Evolutionary conservation across 139 green algal species (phyloP).

Genomic region (Klebsormidium nitens): DNA sequence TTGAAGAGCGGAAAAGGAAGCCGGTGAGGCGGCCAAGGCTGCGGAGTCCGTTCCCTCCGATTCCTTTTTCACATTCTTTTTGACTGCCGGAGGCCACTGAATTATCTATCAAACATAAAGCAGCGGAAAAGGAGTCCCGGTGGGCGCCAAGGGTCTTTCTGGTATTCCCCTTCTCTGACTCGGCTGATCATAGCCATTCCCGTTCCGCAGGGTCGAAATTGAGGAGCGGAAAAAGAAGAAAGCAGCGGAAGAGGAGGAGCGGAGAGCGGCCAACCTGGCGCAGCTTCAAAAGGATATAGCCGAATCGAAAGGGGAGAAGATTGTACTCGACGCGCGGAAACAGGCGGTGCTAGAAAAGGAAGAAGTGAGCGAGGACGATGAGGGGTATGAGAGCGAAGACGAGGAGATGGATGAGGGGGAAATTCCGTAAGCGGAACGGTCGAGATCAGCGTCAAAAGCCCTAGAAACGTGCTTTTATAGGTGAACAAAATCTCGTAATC

Average conservation of each 20-base stretch:
- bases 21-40: no score
- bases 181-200: conserved; percentile 1
- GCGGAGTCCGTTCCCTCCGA: neutral
- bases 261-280: neutral
- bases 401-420: conserved; percentile 13
- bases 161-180: neutral
- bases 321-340: neutral
- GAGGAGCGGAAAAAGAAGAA: conserved; percentile 13
- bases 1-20: no score
- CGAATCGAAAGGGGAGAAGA: conserved; percentile 4
- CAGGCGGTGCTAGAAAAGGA: neutral
- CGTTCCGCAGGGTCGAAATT: conserved; percentile 8
- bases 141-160: neutral
- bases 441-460: no score
- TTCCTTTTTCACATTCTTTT: neutral
- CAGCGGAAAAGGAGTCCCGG: no score
- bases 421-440: no score
- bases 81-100: neutral
- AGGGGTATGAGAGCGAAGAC: conserved; percentile 14
- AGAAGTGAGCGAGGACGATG: conserved; percentile 11
- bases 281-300: conserved; percentile 4
- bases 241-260: conserved; percentile 1
- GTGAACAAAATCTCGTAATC: no score
- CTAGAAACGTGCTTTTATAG: no score
- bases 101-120: neutral